These are phyloP conservation scores for Podila verticillata DNA, from an alignment of 192 early-diverging fungal species.

Conservation along the genomic window DNA sequence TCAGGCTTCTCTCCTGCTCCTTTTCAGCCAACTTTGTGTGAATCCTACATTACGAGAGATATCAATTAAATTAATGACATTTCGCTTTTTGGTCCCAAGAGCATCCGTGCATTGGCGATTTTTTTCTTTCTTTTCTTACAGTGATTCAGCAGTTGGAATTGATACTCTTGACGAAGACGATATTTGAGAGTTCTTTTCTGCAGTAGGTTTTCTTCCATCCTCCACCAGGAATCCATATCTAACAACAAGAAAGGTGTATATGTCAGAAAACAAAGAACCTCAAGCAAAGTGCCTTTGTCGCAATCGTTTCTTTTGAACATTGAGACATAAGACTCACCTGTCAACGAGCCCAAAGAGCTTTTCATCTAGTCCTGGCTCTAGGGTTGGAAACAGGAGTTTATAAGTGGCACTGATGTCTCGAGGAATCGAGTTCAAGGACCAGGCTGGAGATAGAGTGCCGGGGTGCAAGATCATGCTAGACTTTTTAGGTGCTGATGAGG, in stretches of 20 bases:
- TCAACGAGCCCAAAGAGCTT: constrained; percentile 42
- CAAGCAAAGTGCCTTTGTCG: too few relatives aligned
- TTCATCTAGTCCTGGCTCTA: constrained; percentile 22
- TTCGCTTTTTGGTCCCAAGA: not conserved
- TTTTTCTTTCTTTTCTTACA: constrained; percentile 3
- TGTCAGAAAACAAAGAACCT: not conserved
- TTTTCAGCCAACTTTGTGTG: constrained; percentile 24
- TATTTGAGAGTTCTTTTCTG: constrained; percentile 21
- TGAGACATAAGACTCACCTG: constrained; percentile 8
- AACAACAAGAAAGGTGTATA: not conserved
- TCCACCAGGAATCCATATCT: constrained; percentile 51
- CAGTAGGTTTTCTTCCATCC: constrained; percentile 41
- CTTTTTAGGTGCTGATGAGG: constrained; percentile 20
- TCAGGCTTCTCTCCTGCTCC: constrained; percentile 12
- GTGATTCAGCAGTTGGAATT: constrained; percentile 6
- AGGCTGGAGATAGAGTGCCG: constrained; percentile 45
- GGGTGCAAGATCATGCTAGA: constrained; percentile 39
- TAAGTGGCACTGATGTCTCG: constrained; percentile 47
- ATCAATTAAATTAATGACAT: not conserved
- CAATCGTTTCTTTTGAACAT: not conserved
- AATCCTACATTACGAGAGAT: not conserved
- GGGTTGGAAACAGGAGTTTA: not conserved
- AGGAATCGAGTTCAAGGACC: constrained; percentile 51
- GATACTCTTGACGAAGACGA: constrained; percentile 25
- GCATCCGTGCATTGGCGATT: not conserved